Conservation (phyloP, 345 rosid genomes). For the Boechera divaricarpa region DNA sequence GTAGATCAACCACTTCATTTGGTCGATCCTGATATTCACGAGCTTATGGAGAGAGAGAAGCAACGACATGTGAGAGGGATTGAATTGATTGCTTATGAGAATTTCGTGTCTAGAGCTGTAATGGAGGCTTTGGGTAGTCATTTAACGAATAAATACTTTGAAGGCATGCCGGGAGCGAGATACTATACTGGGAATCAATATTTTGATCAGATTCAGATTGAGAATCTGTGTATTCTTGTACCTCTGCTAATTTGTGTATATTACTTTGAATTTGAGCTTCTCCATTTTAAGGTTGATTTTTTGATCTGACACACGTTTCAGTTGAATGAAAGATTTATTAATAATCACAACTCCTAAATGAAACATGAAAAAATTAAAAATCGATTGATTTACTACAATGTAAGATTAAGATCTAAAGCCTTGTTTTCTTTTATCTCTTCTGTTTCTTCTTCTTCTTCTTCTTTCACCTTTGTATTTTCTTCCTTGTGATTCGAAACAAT, state of each 20-base stretch:
- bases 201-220: conserved; percentile 70
- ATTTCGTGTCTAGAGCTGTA: conserved; percentile 28
- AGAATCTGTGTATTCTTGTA: conserved; percentile 79
- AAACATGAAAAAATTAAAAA: no score
- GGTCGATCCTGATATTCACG: no score
- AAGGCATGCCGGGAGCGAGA: conserved; percentile 86
- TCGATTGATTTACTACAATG: conserved; percentile 21
- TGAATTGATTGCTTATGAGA: no score
- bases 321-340: no score
- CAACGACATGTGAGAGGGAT: no score
- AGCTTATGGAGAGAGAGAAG: no score
- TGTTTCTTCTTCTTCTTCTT: conserved; percentile 6
- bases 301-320: no score
- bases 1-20: no score
- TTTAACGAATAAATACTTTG: conserved; percentile 89
- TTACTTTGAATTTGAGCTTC: no score
- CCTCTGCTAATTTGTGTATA: conserved; percentile 43
- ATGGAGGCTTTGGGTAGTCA: conserved; percentile 95
- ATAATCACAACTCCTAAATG: no score
- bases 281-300: no score
- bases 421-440: conserved; percentile 19
- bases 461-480: conserved; percentile 19
- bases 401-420: conserved; percentile 45
- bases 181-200: conserved; percentile 84
- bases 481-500: conserved; percentile 28